These are phyloP conservation scores for Tagetes erecta DNA, from an alignment of 129 eudicot species.

Conservation along the genomic window DNA sequence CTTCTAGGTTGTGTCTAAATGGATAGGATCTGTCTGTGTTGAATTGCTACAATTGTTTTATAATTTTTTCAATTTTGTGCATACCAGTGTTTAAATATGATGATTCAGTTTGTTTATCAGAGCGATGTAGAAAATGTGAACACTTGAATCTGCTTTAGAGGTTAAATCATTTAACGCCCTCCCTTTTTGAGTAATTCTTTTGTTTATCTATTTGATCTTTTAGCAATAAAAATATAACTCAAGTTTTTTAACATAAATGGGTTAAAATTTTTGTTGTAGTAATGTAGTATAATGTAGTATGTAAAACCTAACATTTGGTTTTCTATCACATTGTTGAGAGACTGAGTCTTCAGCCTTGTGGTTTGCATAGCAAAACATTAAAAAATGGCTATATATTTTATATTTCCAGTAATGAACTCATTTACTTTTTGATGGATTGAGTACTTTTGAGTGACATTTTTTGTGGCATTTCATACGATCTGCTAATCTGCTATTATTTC, in stretches of 20 bases:
- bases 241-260: not conserved
- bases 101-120: not conserved
- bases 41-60: not conserved
- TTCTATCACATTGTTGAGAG: not conserved
- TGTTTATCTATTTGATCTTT: not conserved
- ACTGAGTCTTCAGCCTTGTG: not conserved
- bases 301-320: slow-evolving; percentile 18
- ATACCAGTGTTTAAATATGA: not conserved
- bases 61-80: not conserved
- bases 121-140: not conserved
- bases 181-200: not conserved
- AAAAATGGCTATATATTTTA: not conserved
- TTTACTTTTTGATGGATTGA: not conserved
- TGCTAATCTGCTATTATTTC: not conserved
- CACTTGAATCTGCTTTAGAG: slow-evolving; percentile 11
- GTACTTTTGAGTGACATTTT: slow-evolving; percentile 13
- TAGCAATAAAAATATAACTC: slow-evolving; percentile 7
- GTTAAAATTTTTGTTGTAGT: not conserved
- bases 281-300: not conserved
- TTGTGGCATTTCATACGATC: slow-evolving; percentile 23
- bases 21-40: not conserved
- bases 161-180: not conserved
- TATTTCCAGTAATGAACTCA: not conserved
- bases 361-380: not conserved
- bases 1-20: not conserved